These are phyloP conservation scores for Azolla pinnata DNA, from an alignment of 75 land plant species.

Conservation along the genomic window DNA sequence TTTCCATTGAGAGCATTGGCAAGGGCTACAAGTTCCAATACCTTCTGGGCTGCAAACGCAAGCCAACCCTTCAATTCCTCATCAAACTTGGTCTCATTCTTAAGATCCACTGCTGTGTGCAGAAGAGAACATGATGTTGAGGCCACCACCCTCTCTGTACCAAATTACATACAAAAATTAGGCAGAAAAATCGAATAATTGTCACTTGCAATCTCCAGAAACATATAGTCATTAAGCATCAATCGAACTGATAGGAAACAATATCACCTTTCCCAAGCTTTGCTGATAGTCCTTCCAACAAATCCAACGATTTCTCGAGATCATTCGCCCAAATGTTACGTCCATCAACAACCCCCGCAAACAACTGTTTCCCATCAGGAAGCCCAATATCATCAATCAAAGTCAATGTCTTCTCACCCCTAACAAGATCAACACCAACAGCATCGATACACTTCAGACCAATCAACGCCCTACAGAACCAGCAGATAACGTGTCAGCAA, in stretches of 20 bases:
- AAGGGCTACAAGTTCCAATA: slow-evolving; percentile 64
- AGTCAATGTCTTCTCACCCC: slow-evolving; percentile 56
- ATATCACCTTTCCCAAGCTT: slow-evolving; percentile 58
- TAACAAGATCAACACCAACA: slow-evolving; percentile 65
- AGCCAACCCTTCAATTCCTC: slow-evolving; percentile 68
- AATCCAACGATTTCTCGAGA: slow-evolving; percentile 40
- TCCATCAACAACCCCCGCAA: slow-evolving; percentile 89
- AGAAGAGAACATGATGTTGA: slow-evolving; percentile 80
- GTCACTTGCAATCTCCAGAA: too few species aligned
- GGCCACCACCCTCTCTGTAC: slow-evolving; percentile 53
- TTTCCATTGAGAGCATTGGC: slow-evolving; percentile 50
- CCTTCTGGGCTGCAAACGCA: slow-evolving; percentile 78
- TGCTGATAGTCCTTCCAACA: slow-evolving; percentile 32
- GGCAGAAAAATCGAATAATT: not conserved
- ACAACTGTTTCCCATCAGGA: slow-evolving; percentile 52
- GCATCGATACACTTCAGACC: slow-evolving; percentile 47
- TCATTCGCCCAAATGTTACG: slow-evolving; percentile 86
- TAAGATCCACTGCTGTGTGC: slow-evolving; percentile 73
- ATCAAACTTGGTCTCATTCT: slow-evolving; percentile 71
- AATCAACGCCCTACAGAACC: slow-evolving; percentile 43
- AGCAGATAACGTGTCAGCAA: too few species aligned
- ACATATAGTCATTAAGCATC: not conserved
- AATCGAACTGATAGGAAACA: not conserved
- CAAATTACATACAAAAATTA: not conserved
- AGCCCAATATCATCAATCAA: slow-evolving; percentile 49